Evolutionary conservation across 306 rosid genomes (phyloP), one percentile per base, ranked within the genome.

Genomic region (Castanea crenata): DNA sequence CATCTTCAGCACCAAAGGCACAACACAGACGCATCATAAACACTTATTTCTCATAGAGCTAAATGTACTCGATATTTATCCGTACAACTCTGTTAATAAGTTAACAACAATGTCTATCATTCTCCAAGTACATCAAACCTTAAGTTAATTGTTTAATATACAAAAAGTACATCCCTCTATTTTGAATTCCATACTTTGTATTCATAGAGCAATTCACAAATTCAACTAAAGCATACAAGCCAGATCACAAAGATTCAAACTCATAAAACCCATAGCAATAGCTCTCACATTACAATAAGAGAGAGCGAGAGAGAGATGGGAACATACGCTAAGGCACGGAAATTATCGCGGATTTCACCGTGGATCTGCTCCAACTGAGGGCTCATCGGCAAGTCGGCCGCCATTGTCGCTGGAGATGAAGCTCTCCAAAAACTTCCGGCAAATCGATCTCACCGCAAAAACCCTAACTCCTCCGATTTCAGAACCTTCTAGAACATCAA

Each of bases 281-380:
- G 54, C 54, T 49, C 54, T 12, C 16, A 57, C 21, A 19, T 7
- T 49, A 41, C 70, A 51, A 25, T 31, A 15, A 74, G 16, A 10
- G 61, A 59, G 9, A 78, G 19, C 54, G 9, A 56, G 55, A 27
- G 3, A 61, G 14, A 58, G 2, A 31, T 27, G 32, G 38, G 71
- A 71, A 80, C 98, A 79, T 89, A 96, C 99, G 98, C 86, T 16
- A 96, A 96, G 71, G 94, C 93, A 18, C 98, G 99, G 71, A 93
- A 89, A 84, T 88, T 69, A 77, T 96, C 99, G 72, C 85, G 92
- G 86, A 96, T 96, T 91, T 96, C 97, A 27, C 98, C 97, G 58
- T 96, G 96, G 96, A 93, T 96, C 98, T 93, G 99, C 91, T 96
- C 99, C 78, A 96, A 86, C 87, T 93, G 91, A 75, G 98, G 92